These are phyloP conservation scores for Skeletonema menzelii DNA, from an alignment of 108 stramenopile species.

Conservation along the genomic window DNA sequence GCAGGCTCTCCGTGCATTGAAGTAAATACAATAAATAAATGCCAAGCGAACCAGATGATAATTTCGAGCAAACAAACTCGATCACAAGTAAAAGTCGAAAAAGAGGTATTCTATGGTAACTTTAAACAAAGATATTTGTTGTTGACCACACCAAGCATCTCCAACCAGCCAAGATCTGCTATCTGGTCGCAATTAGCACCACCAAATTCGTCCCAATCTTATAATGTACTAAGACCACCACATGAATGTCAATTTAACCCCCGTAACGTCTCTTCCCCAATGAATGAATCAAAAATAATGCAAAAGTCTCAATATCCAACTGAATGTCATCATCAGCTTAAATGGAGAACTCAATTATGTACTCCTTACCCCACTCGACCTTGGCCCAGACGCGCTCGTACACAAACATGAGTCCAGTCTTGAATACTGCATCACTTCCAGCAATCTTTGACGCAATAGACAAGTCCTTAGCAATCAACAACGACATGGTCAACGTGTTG, in stretches of 20 bases:
- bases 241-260: neutral
- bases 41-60: too few species aligned
- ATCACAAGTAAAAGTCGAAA: neutral
- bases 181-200: neutral
- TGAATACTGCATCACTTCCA: slow-evolving; percentile 89
- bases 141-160: too few species aligned
- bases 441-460: slow-evolving; percentile 91
- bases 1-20: neutral
- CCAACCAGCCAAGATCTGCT: too few species aligned
- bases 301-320: neutral
- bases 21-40: too few species aligned
- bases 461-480: slow-evolving; percentile 82
- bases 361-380: slow-evolving; percentile 92
- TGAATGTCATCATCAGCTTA: slow-evolving; percentile 19
- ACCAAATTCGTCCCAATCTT: neutral
- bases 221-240: neutral
- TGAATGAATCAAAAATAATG: slow-evolving; percentile 1
- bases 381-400: slow-evolving; percentile 91
- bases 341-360: slow-evolving; percentile 65
- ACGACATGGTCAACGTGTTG: slow-evolving; percentile 90
- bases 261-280: neutral
- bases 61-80: neutral
- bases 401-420: slow-evolving; percentile 91
- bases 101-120: neutral
- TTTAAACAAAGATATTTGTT: neutral